Evolutionary conservation across 2,329 filamentous ascomycete genomes (phyloP), one percentile per base, ranked within the genome.

Genomic region (Trichoderma citrinoviride): DNA sequence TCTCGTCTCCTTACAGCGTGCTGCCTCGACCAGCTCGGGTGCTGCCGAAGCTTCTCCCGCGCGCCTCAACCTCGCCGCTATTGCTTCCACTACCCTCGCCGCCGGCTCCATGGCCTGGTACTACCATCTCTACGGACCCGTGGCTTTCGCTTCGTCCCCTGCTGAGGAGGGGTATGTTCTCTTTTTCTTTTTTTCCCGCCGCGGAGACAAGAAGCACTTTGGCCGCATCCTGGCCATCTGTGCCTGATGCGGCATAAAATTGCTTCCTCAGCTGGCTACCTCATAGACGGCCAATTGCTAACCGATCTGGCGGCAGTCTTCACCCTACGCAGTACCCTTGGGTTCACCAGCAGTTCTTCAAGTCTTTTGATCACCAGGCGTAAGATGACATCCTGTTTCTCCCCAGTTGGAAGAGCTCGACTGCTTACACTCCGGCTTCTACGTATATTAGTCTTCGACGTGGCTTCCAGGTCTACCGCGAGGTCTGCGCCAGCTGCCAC

Each of bases 391-490:
- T 66, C 67, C 17, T 43, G 12, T 12, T 37, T 29, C 14, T 25
- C 40, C 47, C 27, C 27, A 15, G 50, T 15, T 33, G 54, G 27
- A 41, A 40, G 19, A 33, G 54, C 46, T 58, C 40, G 40, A 25
- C 27, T 21, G 60, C 60, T 62, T 25, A 62, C 60, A 54, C n/a
- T 21, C 25, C 40, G 25, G 50, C 25, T 37, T 46, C 46, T 46
- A 19, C 14, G 7, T 10, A 17, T 10, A 17, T 46, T 71, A 97
- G 93, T 74, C 93, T 99, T 71, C 95, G 95, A 80, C 93, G 95
- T 84, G 95, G 95, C 82, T 99, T 98, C 88, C 93, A 97, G 83
- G 95, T 99, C 77, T 99, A 99, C 86, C 92, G 90, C 73, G 95
- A 99, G 83, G 95, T 99, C 76, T 99, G 95, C 86, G 88, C 93